Percentiles rank a stretch among this genome's conserved stretches.
phyloP scores from a whole-genome alignment of 106 monocot genomes.

The Dendrobium huoshanense region DNA sequence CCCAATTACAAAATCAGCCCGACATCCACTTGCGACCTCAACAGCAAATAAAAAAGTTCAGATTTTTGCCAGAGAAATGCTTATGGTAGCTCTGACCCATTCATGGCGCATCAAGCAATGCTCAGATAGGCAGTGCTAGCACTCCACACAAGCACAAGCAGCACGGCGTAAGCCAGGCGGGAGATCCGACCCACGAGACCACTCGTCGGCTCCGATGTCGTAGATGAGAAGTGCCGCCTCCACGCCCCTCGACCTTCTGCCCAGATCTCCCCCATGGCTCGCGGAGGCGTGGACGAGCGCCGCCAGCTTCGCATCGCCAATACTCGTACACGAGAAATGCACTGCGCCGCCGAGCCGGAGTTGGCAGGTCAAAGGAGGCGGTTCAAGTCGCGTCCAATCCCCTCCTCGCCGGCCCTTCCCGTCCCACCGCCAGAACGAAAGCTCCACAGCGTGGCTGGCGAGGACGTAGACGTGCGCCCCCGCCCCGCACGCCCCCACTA shows the following conservation, averaged over 20 bases:
- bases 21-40: neutral
- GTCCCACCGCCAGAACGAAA: constrained; percentile 82
- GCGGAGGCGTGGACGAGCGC: constrained; percentile 29
- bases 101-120: neutral
- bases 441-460: constrained; percentile 87
- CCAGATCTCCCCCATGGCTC: constrained; percentile 10
- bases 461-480: constrained; percentile 59
- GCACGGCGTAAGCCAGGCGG: constrained; percentile 38
- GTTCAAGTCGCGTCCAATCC: constrained; percentile 40
- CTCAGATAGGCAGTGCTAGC: constrained; percentile 6
- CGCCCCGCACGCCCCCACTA: constrained; percentile 65
- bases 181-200: constrained; percentile 35
- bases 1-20: neutral
- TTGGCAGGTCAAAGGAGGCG: constrained; percentile 45
- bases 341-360: constrained; percentile 31
- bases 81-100: neutral
- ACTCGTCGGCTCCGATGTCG: constrained; percentile 28
- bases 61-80: neutral
- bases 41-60: neutral
- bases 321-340: constrained; percentile 50
- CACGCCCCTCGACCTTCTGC: neutral
- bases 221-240: constrained; percentile 40
- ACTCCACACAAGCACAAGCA: constrained; percentile 34
- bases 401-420: constrained; percentile 14
- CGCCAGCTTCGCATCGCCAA: constrained; percentile 47